These are phyloP conservation scores for Leccinum insigne DNA, from an alignment of 1,284 basidiomycete species.

Conservation along the genomic window DNA sequence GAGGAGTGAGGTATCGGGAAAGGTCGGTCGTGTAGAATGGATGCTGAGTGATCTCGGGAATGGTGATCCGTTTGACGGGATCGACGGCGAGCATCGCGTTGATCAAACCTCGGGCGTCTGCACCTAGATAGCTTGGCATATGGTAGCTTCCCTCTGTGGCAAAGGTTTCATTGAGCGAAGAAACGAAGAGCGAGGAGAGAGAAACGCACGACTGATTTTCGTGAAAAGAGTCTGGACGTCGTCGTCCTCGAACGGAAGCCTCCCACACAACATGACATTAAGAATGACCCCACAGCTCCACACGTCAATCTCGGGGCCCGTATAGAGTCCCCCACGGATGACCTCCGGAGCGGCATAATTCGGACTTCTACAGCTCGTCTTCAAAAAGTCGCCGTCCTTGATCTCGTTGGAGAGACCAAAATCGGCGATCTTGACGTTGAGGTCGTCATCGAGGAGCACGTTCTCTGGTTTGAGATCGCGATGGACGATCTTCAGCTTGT, in stretches of 20 bases:
- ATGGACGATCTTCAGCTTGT: conserved; percentile 52
- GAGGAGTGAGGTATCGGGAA: conserved; percentile 83
- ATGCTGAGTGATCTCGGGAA: conserved; percentile 86
- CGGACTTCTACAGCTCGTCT: conserved; percentile 93
- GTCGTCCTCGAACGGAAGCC: conserved; percentile 94
- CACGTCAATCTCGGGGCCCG: conserved; percentile 96
- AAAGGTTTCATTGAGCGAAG: background rate
- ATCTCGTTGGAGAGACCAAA: conserved; percentile 95
- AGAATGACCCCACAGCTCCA: conserved; percentile 97
- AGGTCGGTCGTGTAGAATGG: conserved; percentile 88
- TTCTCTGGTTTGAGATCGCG: conserved; percentile 91
- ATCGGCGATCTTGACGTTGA: conserved; percentile 94
- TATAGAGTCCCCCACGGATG: conserved; percentile 90
- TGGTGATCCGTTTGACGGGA: conserved; percentile 90
- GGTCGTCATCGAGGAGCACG: conserved; percentile 72
- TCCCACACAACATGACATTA: conserved; percentile 93
- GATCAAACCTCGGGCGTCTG: conserved; percentile 78
- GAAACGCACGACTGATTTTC: conserved; percentile 89
- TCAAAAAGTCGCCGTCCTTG: conserved; percentile 92
- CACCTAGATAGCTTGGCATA: conserved; percentile 76
- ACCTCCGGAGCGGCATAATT: conserved; percentile 98
- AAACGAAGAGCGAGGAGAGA: conserved; percentile 31
- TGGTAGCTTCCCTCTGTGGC: conserved; percentile 79
- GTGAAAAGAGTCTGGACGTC: conserved; percentile 90
- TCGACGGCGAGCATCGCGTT: conserved; percentile 89